Base-by-base conservation (phyloP, 257 asterid genomes). In the Hygrophila difformis region DNA sequence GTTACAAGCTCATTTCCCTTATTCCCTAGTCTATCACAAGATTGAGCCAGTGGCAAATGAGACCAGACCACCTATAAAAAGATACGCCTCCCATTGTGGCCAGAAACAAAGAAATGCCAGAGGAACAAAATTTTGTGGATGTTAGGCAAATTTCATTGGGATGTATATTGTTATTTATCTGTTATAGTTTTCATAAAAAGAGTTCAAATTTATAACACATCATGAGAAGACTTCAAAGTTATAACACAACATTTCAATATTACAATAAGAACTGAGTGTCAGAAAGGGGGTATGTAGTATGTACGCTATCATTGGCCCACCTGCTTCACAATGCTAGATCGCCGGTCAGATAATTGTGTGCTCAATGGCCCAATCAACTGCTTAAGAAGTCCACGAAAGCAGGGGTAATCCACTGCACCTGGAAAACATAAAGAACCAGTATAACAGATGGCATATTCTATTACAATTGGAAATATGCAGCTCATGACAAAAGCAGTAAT, bases 291-390 rank as follows among this genome's bases (percentile, higher is more conserved):
- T n/a, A n/a, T n/a, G n/a, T n/a, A n/a, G n/a, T n/a, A n/a, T n/a
- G n/a, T n/a, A n/a, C n/a, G n/a, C n/a, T n/a, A n/a, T 51, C 56
- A 54, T 50, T 20, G 42, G 50, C 2, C 56, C 22, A 86, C 99
- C 96, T 91, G 96, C 75, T 91, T 86, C 71, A 91, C 99, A 56
- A 91, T 83, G 78, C 85, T 91, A 63, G 99, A 91, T 59, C 99
- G 82, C 47, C 99, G 78, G 69, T 91, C 99, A 56, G 99, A 82
- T 59, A 91, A 69, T 52, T 91, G 99, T 39, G 84, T 69, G 72
- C 89, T 82, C 62, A 91, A 77, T 47, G 97, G 99, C 64, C 71
- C 74, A 71, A 82, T 67, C 51, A 91, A 76, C 63, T 91, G 99
- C 85, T 86, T 91, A 13, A 91, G 71, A 65, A 91, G 95, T 53